Base-by-base conservation (phyloP, 2,329 filamentous ascomycete species). In the Stachybotrys chartarum region DNA sequence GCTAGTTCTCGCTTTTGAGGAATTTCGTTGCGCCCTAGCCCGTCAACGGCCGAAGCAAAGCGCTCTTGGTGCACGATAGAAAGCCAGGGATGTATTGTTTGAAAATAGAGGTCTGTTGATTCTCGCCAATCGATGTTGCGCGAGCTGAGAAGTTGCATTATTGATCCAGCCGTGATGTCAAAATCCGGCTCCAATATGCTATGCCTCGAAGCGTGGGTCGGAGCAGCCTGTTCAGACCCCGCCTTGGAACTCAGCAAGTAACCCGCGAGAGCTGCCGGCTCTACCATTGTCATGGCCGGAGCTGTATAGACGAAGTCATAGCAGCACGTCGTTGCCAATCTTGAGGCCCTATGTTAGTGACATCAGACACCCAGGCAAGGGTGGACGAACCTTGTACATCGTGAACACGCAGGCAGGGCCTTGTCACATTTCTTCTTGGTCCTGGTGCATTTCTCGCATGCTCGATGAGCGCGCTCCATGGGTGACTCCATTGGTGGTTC, bases 51-150 rank as follows among this genome's bases (percentile, higher is more conserved):
- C 30, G 64, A 63, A 55, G 67, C 63, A 58, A 76, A 73, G 54
- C 73, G 64, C 24, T 64, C 66, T 7, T 69, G 73, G 54, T 76
- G 72, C 18, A 77, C 65, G 30, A 72, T 67, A 14, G 70, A 70
- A 53, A 71, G 70, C 74, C 74, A 76, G 7, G 70, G 66, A 56
- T 76, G 73, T 56, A 75, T 67, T 52, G 67, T 74, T 35, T 65
- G 60, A 63, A 76, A 75, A 60, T 73, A 77, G 45, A 66, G 63
- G 4, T 68, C 63, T 31, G 70, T 63, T 32, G 70, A 67, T 17
- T 72, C 66, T 32, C 65, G 70, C 71, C 73, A 77, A 56, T 69
- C 64, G 17, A 70, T 56, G 30, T 66, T 65, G 55, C 68, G 67
- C 7, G 64, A 63, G 16, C 63, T 62, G 17, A 76, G 62, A 17